These are phyloP conservation scores for Colletotrichum scovillei DNA, from an alignment of 2,329 filamentous ascomycete genomes.

Conservation along the genomic window DNA sequence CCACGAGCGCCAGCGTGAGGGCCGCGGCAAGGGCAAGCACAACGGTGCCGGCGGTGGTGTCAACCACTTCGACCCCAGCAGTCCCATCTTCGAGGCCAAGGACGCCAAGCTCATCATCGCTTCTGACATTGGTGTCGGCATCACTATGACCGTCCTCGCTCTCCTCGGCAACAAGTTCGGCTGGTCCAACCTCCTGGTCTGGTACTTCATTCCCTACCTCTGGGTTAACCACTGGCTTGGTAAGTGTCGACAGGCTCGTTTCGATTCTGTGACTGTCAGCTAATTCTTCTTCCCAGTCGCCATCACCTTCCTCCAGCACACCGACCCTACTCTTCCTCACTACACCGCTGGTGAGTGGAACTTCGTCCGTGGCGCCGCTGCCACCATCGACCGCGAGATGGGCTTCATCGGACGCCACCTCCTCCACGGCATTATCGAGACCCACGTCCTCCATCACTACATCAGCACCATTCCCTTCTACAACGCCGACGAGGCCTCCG, in stretches of 20 bases:
- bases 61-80: conserved; percentile 93
- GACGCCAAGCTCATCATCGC: conserved; percentile 88
- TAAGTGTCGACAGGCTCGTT: conserved; percentile 60
- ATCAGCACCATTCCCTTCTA: conserved; percentile 95
- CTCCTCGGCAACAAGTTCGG: conserved; percentile 82
- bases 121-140: conserved; percentile 83
- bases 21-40: conserved; percentile 90
- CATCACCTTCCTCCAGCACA: conserved; percentile 98
- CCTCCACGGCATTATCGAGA: conserved; percentile 96
- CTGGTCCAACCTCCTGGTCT: conserved; percentile 87
- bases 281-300: conserved; percentile 72
- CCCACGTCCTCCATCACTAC: conserved; percentile 98
- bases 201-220: conserved; percentile 95
- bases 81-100: conserved; percentile 91
- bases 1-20: conserved; percentile 91
- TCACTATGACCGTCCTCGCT: conserved; percentile 72
- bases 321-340: conserved; percentile 92
- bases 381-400: conserved; percentile 97
- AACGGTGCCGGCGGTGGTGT: conserved; percentile 86
- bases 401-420: conserved; percentile 93
- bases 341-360: conserved; percentile 90
- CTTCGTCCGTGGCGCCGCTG: conserved; percentile 91
- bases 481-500: conserved; percentile 64
- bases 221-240: conserved; percentile 99
- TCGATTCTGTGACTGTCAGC: neutral